phyloP scores from a whole-genome alignment of 495 filamentous ascomycete species.

The Jackrogersella minutella region DNA sequence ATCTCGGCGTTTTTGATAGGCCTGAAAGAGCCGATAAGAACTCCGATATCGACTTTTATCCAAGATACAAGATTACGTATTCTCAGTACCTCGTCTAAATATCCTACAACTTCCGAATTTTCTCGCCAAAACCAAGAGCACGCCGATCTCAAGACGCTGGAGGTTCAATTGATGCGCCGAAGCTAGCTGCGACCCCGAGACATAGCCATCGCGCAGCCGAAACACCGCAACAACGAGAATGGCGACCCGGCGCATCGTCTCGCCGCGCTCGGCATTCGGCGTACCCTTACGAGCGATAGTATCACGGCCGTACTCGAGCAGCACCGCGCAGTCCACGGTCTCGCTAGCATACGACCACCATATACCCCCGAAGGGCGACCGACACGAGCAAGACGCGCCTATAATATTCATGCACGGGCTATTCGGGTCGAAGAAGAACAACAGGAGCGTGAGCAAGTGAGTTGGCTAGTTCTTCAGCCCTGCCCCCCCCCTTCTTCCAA shows the following conservation, averaged over 20 bases:
- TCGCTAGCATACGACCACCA: conserved; percentile 68
- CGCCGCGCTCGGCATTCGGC: conserved; percentile 18
- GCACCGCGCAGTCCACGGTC: conserved; percentile 28
- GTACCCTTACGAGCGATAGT: conserved; percentile 18
- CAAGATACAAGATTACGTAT: conserved; percentile 1
- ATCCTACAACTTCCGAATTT: conserved; percentile 2
- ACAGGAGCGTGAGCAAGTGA: conserved; percentile 95
- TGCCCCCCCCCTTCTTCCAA: background rate
- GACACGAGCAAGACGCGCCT: conserved; percentile 61
- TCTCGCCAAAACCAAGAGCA: background rate
- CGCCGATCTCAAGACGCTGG: background rate
- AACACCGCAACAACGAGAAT: conserved; percentile 4
- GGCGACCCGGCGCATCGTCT: conserved; percentile 33
- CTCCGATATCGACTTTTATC: conserved; percentile 31
- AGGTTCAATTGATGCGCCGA: background rate
- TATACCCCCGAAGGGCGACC: conserved; percentile 53
- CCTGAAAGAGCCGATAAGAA: conserved; percentile 1
- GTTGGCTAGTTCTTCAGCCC: conserved; percentile 45
- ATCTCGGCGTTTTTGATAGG: background rate
- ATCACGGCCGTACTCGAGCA: conserved; percentile 27
- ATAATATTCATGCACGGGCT: conserved; percentile 93
- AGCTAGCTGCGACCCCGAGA: background rate
- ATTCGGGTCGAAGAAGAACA: conserved; percentile 96
- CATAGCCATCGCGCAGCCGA: background rate
- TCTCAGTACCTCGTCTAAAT: background rate